Percentiles rank a stretch among this genome's conserved stretches.
These are phyloP conservation scores for Aspergillus carlsbadensis DNA, from an alignment of 495 filamentous ascomycete species.

Conservation along the genomic window DNA sequence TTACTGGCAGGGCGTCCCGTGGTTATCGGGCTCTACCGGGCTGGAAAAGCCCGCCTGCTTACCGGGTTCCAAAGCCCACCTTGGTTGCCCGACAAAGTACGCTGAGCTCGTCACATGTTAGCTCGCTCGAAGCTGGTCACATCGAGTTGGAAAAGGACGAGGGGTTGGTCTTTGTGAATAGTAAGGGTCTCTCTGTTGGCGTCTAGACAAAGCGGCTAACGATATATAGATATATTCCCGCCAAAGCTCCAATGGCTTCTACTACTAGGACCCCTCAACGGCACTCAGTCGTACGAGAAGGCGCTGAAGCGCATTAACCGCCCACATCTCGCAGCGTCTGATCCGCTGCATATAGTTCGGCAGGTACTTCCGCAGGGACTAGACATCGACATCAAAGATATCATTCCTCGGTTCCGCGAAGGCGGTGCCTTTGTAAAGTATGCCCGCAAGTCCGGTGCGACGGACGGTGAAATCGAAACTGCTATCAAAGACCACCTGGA, in stretches of 20 bases:
- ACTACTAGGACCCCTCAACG: slow-evolving; percentile 56
- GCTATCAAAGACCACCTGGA: slow-evolving; percentile 55
- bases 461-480: slow-evolving; percentile 57
- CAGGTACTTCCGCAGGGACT: slow-evolving; percentile 57
- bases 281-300: slow-evolving; percentile 55
- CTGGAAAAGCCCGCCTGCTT: slow-evolving; percentile 3
- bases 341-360: slow-evolving; percentile 63
- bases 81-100: slow-evolving; percentile 11
- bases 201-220: neutral
- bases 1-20: slow-evolving; percentile 6
- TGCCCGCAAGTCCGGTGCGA: slow-evolving; percentile 52
- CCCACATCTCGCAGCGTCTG: slow-evolving; percentile 53
- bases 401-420: slow-evolving; percentile 81
- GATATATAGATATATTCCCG: slow-evolving; percentile 72
- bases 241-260: slow-evolving; percentile 69
- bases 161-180: slow-evolving; percentile 85
- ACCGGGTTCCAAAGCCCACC: neutral
- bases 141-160: slow-evolving; percentile 70
- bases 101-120: slow-evolving; percentile 20
- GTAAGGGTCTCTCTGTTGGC: slow-evolving; percentile 42
- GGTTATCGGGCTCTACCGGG: neutral
- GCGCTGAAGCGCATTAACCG: slow-evolving; percentile 64
- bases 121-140: slow-evolving; percentile 58
- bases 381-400: slow-evolving; percentile 70
- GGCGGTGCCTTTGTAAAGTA: slow-evolving; percentile 95